Percentiles rank a stretch among this genome's conserved stretches.
phyloP scores from a whole-genome alignment of 1,284 basidiomycete genomes.

The Fistulinella cinereoalba region DNA sequence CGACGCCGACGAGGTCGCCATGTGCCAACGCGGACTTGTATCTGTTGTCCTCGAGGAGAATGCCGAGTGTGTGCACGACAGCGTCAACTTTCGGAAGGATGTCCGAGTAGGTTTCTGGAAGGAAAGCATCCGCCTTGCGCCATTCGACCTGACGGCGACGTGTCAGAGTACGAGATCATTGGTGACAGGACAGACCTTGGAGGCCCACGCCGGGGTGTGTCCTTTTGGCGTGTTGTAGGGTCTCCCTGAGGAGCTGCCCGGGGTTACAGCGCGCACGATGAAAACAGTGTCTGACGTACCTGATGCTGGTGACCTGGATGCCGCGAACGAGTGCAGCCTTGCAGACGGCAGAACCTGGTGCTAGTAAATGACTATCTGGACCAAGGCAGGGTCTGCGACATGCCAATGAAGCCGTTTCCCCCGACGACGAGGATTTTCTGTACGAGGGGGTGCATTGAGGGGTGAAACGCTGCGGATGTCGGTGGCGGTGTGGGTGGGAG shows the following conservation, averaged over 20 bases:
- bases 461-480: neutral
- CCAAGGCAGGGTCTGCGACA: conserved; percentile 1
- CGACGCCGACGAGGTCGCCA: conserved; percentile 55
- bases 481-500: conserved; percentile 9
- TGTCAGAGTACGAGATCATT: conserved; percentile 8
- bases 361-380: conserved; percentile 10
- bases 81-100: conserved; percentile 67
- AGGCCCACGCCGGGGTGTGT: conserved; percentile 84
- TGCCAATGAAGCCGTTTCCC: conserved; percentile 94
- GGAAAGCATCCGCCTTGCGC: conserved; percentile 76
- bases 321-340: conserved; percentile 81
- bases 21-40: conserved; percentile 77
- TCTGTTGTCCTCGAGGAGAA: conserved; percentile 75
- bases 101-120: conserved; percentile 70
- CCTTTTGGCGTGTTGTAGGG: conserved; percentile 88
- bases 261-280: neutral
- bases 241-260: conserved; percentile 73
- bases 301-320: conserved; percentile 85
- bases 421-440: conserved; percentile 84
- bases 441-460: conserved; percentile 33
- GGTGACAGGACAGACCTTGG: conserved; percentile 47
- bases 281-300: conserved; percentile 44
- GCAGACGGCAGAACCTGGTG: conserved; percentile 86
- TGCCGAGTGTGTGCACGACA: conserved; percentile 95
- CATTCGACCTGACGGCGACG: conserved; percentile 71